Evolutionary conservation across 108 stramenopile genomes (phyloP).

Genomic region (Cyclotella cryptica): DNA sequence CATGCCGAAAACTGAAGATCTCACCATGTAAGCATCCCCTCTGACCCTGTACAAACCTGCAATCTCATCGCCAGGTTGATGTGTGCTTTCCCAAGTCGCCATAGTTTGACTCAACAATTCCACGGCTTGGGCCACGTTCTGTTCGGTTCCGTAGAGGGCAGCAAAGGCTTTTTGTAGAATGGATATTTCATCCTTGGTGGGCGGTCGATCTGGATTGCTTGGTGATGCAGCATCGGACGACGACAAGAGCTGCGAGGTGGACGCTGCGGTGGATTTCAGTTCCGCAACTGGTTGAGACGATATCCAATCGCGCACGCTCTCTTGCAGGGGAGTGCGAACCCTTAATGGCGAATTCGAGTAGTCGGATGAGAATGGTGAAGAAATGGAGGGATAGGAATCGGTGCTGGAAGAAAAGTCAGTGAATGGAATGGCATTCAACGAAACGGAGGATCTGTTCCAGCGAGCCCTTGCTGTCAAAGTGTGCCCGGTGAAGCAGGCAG

Average conservation of each 20-base stretch:
- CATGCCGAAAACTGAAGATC: background rate
- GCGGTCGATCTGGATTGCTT: constrained; percentile 30
- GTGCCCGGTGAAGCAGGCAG: background rate
- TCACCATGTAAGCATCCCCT: constrained; percentile 75
- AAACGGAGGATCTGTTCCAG: background rate
- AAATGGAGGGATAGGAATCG: too few species aligned
- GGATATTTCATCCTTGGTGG: constrained; percentile 66
- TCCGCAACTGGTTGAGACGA: too few species aligned
- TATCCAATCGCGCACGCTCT: background rate
- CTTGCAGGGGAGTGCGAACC: background rate
- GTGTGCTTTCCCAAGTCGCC: constrained; percentile 59
- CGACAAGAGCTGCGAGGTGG: background rate
- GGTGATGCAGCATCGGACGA: background rate
- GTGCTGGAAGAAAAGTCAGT: background rate
- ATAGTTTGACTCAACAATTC: constrained; percentile 61
- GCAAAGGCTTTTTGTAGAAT: constrained; percentile 72
- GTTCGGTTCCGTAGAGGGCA: constrained; percentile 20
- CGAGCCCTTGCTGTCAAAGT: background rate
- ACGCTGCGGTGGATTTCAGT: background rate
- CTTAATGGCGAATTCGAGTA: background rate
- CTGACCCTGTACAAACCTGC: constrained; percentile 79
- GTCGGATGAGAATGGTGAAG: too few species aligned
- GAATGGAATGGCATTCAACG: background rate
- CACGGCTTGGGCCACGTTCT: constrained; percentile 50
- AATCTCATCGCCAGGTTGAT: constrained; percentile 65